Base-by-base conservation (phyloP, 257 asterid species). In the Oldenlandia corymbosa region DNA sequence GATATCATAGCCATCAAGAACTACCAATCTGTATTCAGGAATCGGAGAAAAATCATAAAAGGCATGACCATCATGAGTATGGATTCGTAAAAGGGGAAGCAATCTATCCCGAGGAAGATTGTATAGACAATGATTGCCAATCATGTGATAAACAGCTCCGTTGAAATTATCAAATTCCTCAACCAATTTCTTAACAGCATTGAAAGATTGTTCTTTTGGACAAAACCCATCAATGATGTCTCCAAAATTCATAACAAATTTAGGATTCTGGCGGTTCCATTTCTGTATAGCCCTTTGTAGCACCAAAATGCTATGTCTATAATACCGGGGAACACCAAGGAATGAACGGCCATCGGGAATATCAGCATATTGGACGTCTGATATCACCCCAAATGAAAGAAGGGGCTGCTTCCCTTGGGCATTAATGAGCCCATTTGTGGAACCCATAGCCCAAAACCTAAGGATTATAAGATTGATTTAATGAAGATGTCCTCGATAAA, bases 351-450 rank as follows among this genome's bases (percentile, higher is more conserved):
- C 97, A 58, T 93, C 88, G 1, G 96, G 91, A 75, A 93, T 93
- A 59, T 93, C 96, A 17, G 99, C 97, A 54, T 84, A 93, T 55
- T 93, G 99, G 68, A 93, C 94, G 73, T 93, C 97, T 9, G 99
- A 73, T 68, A 93, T 93, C 48, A 93, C 89, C 6, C 99, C 99
- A n/a, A 90, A 90, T 58, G 99, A 90, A 59, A 87, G 68, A 58
- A 90, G 88, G 45, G 97, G 99, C 55, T 80, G 75, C 73, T 77
- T 80, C 71, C 77, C 80, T 39, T 58, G 74, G 52, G 71, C 71
- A 51, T 47, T 58, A 21, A 74, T 64, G 41, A 78, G 58, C 27
- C 86, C 86, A 56, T 85, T 79, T 69, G 73, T 73, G 70, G 76
- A 75, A 23, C 83, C 88, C 96, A 92, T 85, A 53, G 66, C 69